Evolutionary conservation across 164 flowering plant species (phyloP).

Genomic region (Sextonia rubra): DNA sequence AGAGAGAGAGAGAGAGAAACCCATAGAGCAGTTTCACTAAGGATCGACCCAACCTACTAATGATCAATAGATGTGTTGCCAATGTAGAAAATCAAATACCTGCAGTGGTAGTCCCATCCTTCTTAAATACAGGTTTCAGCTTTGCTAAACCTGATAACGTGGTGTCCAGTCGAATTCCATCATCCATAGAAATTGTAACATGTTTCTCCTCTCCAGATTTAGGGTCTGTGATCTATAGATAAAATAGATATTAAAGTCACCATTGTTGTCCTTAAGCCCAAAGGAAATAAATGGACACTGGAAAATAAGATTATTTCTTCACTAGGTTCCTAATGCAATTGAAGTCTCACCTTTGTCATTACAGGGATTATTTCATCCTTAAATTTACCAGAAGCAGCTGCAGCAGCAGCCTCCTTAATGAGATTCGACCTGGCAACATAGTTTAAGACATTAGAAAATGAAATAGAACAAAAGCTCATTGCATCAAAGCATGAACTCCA

Average conservation of each 20-base stretch:
- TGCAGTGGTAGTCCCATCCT: conserved; percentile 89
- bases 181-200: conserved; percentile 74
- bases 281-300: neutral
- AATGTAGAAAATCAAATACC: conserved; percentile 37
- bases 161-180: conserved; percentile 84
- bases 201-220: conserved; percentile 84
- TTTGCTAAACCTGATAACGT: conserved; percentile 56
- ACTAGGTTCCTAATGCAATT: neutral
- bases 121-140: conserved; percentile 82
- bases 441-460: neutral
- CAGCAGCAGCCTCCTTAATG: conserved; percentile 89
- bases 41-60: neutral
- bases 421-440: conserved; percentile 62
- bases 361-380: conserved; percentile 96
- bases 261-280: neutral
- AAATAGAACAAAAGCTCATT: neutral
- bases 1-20: too few relatives aligned
- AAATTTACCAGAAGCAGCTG: conserved; percentile 88
- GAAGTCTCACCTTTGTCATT: conserved; percentile 56
- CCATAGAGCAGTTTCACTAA: neutral
- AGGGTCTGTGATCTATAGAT: conserved; percentile 76
- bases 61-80: neutral
- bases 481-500: neutral
- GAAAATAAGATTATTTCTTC: neutral
- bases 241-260: neutral